Conservation (phyloP, 2,329 filamentous ascomycete genomes). For the Bimuria novae-zelandiae region DNA sequence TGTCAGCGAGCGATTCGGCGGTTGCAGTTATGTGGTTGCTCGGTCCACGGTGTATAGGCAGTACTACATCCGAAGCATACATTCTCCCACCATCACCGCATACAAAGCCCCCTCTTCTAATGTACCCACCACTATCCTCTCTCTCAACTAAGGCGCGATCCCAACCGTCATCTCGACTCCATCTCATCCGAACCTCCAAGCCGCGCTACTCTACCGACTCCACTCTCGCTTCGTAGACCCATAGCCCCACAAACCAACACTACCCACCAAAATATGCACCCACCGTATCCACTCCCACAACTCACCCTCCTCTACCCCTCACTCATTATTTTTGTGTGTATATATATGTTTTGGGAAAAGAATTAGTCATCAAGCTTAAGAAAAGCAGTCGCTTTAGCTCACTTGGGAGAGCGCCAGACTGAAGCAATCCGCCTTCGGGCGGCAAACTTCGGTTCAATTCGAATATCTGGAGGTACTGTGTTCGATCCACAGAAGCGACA, state of each 20-base stretch:
- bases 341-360: neutral
- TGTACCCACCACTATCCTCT: no score
- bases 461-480: constrained; percentile 6
- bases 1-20: no score
- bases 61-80: no score
- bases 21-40: no score
- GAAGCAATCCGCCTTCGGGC: constrained; percentile 1
- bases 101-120: no score
- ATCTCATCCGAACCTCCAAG: neutral
- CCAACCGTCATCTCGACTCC: neutral
- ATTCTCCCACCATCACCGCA: no score
- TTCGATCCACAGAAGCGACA: constrained; percentile 7
- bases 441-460: constrained; percentile 3
- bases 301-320: neutral
- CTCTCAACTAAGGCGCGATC: no score
- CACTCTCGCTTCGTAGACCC: neutral
- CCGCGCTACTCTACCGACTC: neutral
- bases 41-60: no score
- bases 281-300: no score
- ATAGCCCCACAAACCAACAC: neutral
- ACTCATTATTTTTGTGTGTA: no score
- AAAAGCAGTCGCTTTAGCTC: constrained; percentile 4
- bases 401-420: constrained; percentile 7
- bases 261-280: neutral
- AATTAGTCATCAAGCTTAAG: neutral